phyloP scores from a whole-genome alignment of 164 flowering plant genomes.

The Sedum album region DNA sequence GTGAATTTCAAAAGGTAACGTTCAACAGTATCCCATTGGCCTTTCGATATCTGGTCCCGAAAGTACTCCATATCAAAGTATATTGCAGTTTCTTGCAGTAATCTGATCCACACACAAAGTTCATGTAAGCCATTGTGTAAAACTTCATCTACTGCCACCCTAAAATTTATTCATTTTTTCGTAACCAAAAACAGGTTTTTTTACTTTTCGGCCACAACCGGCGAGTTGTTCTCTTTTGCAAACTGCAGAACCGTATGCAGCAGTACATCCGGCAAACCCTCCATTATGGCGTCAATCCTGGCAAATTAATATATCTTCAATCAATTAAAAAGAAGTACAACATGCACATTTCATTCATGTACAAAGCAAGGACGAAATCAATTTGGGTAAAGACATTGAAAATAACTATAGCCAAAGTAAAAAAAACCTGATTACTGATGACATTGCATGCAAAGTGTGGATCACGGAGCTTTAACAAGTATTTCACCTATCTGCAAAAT shows the following conservation, averaged over 20 bases:
- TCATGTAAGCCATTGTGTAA: background rate
- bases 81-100: background rate
- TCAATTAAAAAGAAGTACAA: background rate
- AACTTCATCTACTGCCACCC: background rate
- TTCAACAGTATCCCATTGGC: background rate
- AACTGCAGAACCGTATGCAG: background rate
- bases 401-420: too few species aligned
- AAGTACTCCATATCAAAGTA: background rate
- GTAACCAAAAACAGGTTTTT: background rate
- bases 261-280: background rate
- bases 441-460: too few species aligned
- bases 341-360: background rate
- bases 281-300: background rate
- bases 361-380: too few species aligned
- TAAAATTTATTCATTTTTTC: background rate
- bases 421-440: too few species aligned
- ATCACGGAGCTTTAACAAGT: too few species aligned
- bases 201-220: background rate
- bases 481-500: too few species aligned
- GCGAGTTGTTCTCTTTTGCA: background rate
- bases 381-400: too few species aligned
- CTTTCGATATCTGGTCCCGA: background rate
- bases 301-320: background rate
- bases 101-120: constrained; percentile 1
- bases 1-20: background rate